Percentiles rank a stretch among this genome's conserved stretches.
phyloP scores from a whole-genome alignment of 257 asterid genomes.

The Haberlea rhodopensis region DNA sequence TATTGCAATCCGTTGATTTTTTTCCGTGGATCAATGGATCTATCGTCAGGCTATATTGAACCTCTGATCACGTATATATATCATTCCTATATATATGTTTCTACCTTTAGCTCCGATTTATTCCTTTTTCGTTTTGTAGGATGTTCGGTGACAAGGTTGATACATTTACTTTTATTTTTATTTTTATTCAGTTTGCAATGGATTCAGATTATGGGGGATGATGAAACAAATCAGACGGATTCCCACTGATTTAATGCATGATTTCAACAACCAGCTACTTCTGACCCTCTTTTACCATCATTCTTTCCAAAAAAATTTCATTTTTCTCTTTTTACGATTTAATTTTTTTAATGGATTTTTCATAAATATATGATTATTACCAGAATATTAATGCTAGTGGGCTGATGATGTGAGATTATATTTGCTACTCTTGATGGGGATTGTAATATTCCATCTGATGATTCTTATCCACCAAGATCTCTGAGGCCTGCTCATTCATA shows the following conservation, averaged over 20 bases:
- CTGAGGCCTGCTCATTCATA: too few relatives aligned
- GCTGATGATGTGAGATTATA: conserved; percentile 9
- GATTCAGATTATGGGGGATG: conserved; percentile 1
- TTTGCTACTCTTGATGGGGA: conserved; percentile 25
- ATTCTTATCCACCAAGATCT: conserved; percentile 23
- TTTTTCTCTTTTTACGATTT: neutral
- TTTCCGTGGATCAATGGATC: conserved; percentile 4
- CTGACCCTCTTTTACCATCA: neutral
- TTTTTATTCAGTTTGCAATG: too few relatives aligned
- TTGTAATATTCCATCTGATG: conserved; percentile 8
- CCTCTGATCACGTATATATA: neutral
- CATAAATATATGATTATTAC: too few relatives aligned
- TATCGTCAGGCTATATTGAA: conserved; percentile 17
- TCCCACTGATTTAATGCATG: conserved; percentile 18
- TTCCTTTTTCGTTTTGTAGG: neutral
- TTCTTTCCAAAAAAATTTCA: too few relatives aligned
- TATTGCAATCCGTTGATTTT: conserved; percentile 21
- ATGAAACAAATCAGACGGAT: conserved; percentile 21
- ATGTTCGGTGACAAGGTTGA: conserved; percentile 19
- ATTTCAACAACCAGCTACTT: conserved; percentile 24
- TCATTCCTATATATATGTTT: neutral
- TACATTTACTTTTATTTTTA: neutral
- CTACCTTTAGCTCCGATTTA: conserved; percentile 20
- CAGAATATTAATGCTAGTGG: neutral
- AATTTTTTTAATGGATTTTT: neutral